Base-by-base conservation (phyloP, 768 basidiomycete genomes). In the Tremella mesenterica region DNA sequence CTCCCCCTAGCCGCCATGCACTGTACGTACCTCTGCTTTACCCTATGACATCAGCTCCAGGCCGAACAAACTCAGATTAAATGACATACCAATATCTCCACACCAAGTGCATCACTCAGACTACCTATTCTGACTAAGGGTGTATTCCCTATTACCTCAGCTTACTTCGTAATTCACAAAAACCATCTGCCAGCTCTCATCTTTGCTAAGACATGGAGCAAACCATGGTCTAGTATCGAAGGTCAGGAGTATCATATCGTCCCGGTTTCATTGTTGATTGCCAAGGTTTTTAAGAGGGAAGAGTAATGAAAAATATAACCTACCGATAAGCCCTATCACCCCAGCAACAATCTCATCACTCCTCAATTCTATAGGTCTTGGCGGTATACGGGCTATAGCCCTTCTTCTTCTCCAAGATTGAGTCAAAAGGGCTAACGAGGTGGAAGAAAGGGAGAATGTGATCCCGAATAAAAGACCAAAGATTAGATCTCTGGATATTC, bases 101-200 rank as follows among this genome's bases (percentile, higher is more conserved):
- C 85, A 18, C 90, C 90, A 1, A 95, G 78, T 0, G 84, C 85
- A 73, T 95, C 80, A 70, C 90, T 96, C 60, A 97, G 72, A 1
- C 89, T 92, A 60, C 86, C 86, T 47, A 97, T 92, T 58, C 92
- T 79, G 41, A 97, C 77, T 52, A 99, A 76, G 1, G 95, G 93
- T 0, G 95, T 97, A 65, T 96, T 95, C 38, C 93, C 93, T 95
- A 34, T 14, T 4, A 51, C 39, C 9, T 59, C 48, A 55, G 53
- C 27, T 33, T 20, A n/a, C n/a, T n/a, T n/a, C n/a, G n/a, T n/a
- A n/a, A n/a, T n/a, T n/a, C n/a, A n/a, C n/a, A n/a, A n/a, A n/a
- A n/a, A n/a, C n/a, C n/a, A n/a, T n/a, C n/a, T n/a, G n/a, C n/a
- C n/a, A n/a, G n/a, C n/a, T n/a, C n/a, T 20, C 13, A 3, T 43